Conservation (phyloP, 2,329 filamentous ascomycete genomes). For the Cladosporium sp. region DNA sequence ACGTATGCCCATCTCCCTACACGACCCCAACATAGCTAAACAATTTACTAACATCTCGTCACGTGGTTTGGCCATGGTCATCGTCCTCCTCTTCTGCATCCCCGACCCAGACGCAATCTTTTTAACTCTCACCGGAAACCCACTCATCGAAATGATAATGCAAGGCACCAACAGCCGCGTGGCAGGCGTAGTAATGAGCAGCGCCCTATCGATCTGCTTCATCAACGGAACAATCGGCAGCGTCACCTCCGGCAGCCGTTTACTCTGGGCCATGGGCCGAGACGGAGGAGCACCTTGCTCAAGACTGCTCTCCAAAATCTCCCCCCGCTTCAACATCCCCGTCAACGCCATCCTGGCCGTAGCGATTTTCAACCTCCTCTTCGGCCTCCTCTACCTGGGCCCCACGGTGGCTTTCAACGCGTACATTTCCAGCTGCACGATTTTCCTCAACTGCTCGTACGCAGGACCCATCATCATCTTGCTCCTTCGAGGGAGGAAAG, state of each 20-base stretch:
- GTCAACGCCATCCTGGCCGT: conserved; percentile 17
- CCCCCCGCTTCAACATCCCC: not conserved
- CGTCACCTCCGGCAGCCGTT: conserved; percentile 32
- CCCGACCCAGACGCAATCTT: conserved; percentile 25
- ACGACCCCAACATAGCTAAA: no score
- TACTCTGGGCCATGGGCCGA: conserved; percentile 32
- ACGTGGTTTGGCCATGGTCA: conserved; percentile 13
- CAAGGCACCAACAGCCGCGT: conserved; percentile 27
- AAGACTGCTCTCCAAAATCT: conserved; percentile 12
- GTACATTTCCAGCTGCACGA: conserved; percentile 8
- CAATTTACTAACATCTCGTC: not conserved
- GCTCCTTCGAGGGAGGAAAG: not conserved
- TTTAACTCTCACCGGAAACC: conserved; percentile 24
- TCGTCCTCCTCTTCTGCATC: conserved; percentile 29
- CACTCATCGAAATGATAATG: conserved; percentile 26
- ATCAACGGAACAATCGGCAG: conserved; percentile 28
- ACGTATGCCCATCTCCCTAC: not conserved
- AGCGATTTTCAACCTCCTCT: conserved; percentile 14
- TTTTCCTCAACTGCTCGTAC: conserved; percentile 9
- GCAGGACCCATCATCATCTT: conserved; percentile 4
- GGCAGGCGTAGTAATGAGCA: conserved; percentile 32
- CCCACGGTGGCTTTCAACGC: conserved; percentile 4
- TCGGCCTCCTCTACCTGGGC: conserved; percentile 8
- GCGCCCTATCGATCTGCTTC: conserved; percentile 26
- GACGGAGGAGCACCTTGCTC: conserved; percentile 24